Conservation (phyloP, 176 grass and related monocot species). For the sorghum (Sorghum bicolor) region Sorghum_bicolor_NCBIv3 NC_012875.2:40970001-40970500, state of each 20-base stretch:
- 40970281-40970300: neutral
- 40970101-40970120: neutral
- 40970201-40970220: neutral
- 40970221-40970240: neutral
- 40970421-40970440: neutral
- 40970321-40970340: neutral
- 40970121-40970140: neutral
- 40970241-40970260: neutral
- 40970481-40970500: neutral
- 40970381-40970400: neutral
- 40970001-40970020: neutral
- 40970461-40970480: neutral
- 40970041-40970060: neutral
- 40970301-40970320: too few relatives aligned
- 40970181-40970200: neutral
- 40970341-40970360: neutral
- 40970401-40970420: neutral
- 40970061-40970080: neutral
- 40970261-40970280: neutral
- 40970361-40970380: neutral
- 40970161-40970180: constrained; percentile 7
- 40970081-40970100: neutral
- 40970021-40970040: neutral
- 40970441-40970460: neutral
- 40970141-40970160: neutral